Evolutionary conservation across 352 stramenopile genomes (phyloP), one percentile per base, ranked within the genome.

Genomic region (Globisporangium takayamanum): DNA sequence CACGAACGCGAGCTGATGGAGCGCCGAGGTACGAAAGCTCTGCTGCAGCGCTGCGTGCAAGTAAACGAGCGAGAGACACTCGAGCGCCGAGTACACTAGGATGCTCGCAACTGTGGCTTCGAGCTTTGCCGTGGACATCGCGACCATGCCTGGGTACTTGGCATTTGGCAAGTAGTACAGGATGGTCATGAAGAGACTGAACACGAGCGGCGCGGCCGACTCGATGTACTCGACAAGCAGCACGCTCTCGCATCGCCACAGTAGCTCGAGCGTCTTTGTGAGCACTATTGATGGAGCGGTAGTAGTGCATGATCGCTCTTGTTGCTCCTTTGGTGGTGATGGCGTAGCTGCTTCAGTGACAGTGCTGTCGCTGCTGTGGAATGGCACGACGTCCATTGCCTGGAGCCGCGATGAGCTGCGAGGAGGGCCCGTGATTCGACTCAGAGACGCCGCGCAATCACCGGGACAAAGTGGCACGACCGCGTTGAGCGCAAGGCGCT

Each of bases 1-100:
- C 33, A 82, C 71, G 50, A 82, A 82, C 5, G 68, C 68, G 16
- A 76, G 37, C 37, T 73, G 66, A 28, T 77, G 72, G 4, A 66
- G 15, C 1, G 63, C 50, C 11, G 66, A 67, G 33, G 67, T 66
- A 1, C 56, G 65, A n/a, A 79, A 55, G 39, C 51, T 66, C 26
- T 58, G 28, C 25, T 62, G 60, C 3, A 76, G 47, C 16, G 58
- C 41, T 4, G 60, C 0, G 28, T 70, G 44, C 14, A 63, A 16
- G 5, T 6, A 37, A 1, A 49, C 22, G 12, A 74, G 59, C 15
- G 71, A 67, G 11, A 72, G 26, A 14, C 66, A 6, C 54, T 75
- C 62, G 25, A 74, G 45, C 14, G 59, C 28, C 8, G 59, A 60
- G 26, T 71, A 65, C 7, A 74, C 57, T 1, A 80, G 53, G 15